Conservation (phyloP, 2,329 filamentous ascomycete genomes). For the Fusarium tanahbumbuense region DNA sequence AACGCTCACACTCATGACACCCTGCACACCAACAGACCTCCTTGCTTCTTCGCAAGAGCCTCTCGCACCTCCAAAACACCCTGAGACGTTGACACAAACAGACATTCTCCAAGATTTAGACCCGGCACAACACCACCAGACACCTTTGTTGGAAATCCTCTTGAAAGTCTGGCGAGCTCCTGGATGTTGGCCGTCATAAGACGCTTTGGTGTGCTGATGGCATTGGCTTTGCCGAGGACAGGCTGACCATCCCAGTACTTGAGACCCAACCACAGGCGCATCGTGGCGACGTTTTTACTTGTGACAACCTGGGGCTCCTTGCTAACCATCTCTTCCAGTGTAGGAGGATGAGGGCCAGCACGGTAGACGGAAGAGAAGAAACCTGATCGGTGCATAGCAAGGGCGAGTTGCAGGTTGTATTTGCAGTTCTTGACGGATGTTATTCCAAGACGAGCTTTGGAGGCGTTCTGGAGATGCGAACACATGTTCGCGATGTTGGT, state of each 20-base stretch:
- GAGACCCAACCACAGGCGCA: conserved; percentile 87
- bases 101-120: conserved; percentile 81
- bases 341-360: conserved; percentile 67
- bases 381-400: conserved; percentile 84
- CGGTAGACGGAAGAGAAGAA: conserved; percentile 85
- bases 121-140: conserved; percentile 78
- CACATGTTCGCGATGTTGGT: conserved; percentile 81
- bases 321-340: conserved; percentile 58
- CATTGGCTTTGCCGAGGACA: conserved; percentile 74
- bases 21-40: conserved; percentile 83
- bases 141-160: conserved; percentile 70
- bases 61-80: conserved; percentile 86
- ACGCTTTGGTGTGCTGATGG: conserved; percentile 80
- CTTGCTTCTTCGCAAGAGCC: conserved; percentile 81
- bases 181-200: conserved; percentile 73
- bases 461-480: conserved; percentile 91
- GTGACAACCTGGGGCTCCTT: conserved; percentile 69
- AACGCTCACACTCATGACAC: conserved; percentile 58
- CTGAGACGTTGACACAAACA: conserved; percentile 81
- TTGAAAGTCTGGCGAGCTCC: conserved; percentile 72
- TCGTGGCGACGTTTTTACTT: conserved; percentile 75
- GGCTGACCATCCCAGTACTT: conserved; percentile 91
- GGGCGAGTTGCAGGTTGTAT: conserved; percentile 79
- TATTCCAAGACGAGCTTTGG: conserved; percentile 82
- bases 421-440: conserved; percentile 86